Evolutionary conservation across 2,329 filamentous ascomycete species (phyloP).

Genomic region (Gaeumannomyces tritici): DNA sequence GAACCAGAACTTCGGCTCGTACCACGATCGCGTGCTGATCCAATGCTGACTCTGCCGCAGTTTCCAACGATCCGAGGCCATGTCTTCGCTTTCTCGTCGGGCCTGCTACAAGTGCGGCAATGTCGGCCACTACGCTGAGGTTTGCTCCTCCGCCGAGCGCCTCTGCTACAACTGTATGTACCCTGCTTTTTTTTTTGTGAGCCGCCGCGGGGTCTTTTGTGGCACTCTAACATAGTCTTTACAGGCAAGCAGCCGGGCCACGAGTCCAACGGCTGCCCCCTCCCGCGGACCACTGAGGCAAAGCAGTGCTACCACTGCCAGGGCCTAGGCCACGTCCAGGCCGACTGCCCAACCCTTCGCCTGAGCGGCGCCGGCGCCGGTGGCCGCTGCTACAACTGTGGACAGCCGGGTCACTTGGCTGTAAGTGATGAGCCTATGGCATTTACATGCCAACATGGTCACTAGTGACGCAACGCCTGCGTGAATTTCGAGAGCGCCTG

Average conservation of each 20-base stretch:
- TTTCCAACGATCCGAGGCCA: constrained; percentile 26
- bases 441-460: neutral
- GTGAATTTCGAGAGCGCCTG: neutral
- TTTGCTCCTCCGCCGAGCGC: constrained; percentile 94
- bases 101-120: constrained; percentile 80
- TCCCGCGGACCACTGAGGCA: constrained; percentile 91
- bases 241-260: constrained; percentile 82
- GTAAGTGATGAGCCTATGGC: constrained; percentile 41
- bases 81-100: constrained; percentile 74
- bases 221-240: constrained; percentile 3
- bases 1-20: neutral
- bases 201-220: neutral
- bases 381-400: constrained; percentile 95
- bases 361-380: constrained; percentile 73
- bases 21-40: neutral
- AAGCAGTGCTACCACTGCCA: constrained; percentile 99
- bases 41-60: neutral
- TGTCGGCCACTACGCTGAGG: constrained; percentile 74
- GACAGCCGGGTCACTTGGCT: constrained; percentile 84
- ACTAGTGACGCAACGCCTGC: neutral
- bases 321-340: constrained; percentile 95
- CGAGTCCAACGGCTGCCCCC: constrained; percentile 95
- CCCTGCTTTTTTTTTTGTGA: neutral
- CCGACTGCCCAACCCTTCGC: constrained; percentile 94
- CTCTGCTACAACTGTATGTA: constrained; percentile 97